Percentiles rank a stretch among this genome's conserved stretches.
Conservation (phyloP, 257 asterid species). For the Cruciata laevipes region DNA sequence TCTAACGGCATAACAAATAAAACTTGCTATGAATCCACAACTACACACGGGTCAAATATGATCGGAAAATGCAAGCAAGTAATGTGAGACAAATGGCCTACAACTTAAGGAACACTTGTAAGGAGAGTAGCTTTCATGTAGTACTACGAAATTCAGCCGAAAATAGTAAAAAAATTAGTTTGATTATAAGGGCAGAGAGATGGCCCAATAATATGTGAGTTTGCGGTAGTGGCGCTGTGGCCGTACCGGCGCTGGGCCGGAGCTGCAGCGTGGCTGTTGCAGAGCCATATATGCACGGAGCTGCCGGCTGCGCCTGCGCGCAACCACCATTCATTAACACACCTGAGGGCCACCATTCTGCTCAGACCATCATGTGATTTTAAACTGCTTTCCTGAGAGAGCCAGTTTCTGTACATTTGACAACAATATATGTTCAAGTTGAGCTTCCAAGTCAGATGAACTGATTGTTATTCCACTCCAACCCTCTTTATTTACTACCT, state of each 20-base stretch:
- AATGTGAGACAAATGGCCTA: background rate
- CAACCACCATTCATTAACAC: background rate
- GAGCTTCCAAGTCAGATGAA: too few species aligned
- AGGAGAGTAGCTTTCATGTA: background rate
- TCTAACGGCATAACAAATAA: too few species aligned
- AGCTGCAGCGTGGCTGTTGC: background rate
- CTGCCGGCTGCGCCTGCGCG: too few species aligned
- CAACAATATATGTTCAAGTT: too few species aligned
- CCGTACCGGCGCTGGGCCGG: background rate
- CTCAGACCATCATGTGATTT: background rate
- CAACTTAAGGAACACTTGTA: background rate
- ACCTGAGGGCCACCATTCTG: background rate
- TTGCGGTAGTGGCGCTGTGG: background rate
- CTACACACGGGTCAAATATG: background rate
- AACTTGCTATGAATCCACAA: too few species aligned
- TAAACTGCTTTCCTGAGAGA: too few species aligned
- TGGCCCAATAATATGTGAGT: background rate
- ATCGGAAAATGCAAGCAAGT: background rate
- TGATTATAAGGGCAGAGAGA: background rate
- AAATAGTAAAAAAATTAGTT: background rate
- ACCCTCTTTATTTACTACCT: too few species aligned
- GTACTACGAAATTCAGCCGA: background rate
- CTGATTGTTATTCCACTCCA: too few species aligned
- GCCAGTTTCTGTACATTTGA: too few species aligned
- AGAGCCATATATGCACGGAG: background rate